phyloP scores from a whole-genome alignment of 306 rosid genomes.

The Abrus pulchellus region DNA sequence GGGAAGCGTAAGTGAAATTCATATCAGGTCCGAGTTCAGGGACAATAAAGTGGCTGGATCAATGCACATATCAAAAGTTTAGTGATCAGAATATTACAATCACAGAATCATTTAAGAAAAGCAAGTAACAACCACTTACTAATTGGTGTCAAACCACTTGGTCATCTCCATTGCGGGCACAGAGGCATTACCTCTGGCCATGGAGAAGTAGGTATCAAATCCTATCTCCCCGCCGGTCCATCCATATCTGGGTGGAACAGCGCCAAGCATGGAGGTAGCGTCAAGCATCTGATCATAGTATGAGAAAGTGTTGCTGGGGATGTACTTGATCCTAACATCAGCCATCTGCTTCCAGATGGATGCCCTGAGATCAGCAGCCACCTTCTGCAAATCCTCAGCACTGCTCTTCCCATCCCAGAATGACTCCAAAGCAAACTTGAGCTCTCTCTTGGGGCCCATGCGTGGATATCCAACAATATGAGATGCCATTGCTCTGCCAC shows the following conservation, averaged over 20 bases:
- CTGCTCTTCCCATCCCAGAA: constrained; percentile 92
- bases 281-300: constrained; percentile 90
- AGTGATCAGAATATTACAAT: constrained; percentile 15
- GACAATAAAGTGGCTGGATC: constrained; percentile 85
- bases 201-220: constrained; percentile 84
- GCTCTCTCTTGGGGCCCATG: constrained; percentile 96
- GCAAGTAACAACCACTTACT: constrained; percentile 61
- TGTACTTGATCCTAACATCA: constrained; percentile 77
- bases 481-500: constrained; percentile 79
- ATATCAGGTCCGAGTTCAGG: constrained; percentile 89
- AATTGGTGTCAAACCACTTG: constrained; percentile 97
- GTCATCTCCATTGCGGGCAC: constrained; percentile 98
- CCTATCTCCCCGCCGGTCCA: constrained; percentile 89
- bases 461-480: constrained; percentile 97
- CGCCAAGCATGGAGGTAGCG: constrained; percentile 80
- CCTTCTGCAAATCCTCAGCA: constrained; percentile 81
- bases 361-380: constrained; percentile 75
- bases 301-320: constrained; percentile 89
- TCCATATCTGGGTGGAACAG: constrained; percentile 85
- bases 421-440: constrained; percentile 85
- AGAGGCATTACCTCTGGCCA: constrained; percentile 90
- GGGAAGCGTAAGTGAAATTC: constrained; percentile 80
- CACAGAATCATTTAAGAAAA: background rate
- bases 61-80: constrained; percentile 33
- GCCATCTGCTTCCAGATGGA: constrained; percentile 95